Evolutionary conservation across 2,329 filamentous ascomycete genomes (phyloP), one percentile per base, ranked within the genome.

Genomic region (Botryotinia calthae): DNA sequence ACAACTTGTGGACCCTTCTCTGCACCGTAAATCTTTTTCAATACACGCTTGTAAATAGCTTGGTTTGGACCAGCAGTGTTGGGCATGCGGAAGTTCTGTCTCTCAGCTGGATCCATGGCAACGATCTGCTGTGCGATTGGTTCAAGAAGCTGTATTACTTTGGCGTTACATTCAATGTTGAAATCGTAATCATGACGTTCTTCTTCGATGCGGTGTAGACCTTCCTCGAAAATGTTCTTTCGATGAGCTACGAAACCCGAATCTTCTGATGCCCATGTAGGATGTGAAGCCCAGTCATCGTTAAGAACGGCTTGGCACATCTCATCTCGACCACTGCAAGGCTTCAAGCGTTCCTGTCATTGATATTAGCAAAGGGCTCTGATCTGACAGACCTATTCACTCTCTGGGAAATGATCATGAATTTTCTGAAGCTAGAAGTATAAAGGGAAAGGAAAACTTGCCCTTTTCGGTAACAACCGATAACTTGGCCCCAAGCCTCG

Each of bases 161-260:
- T 95, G 74, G 92, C 89, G 79, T 96, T 97, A 14, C 94, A 93
- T 83, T 99, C 96, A 70, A 99, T 98, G 80, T 98, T 96, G 83
- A 97, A 97, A 82, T 99, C 96, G 79, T 99, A 99, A 80, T 99
- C 96, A 80, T 99, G 96, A 7, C 96, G 92, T 82, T 99, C 96
- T 82, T 99, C 96, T 82, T 99, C 96, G 74, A 99, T 98, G 31
- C 96, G 88, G 81, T 99, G 96, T 14, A 99, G 88, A 46, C 93
- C 93, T 82, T 99, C 96, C 82, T 99, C 96, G 76, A 92, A 97
- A 71, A 92, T 89, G 78, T 99, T 99, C 87, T 99, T 99, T 75
- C 95, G 90, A 83, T 99, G 96, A 20, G 96, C 96, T 74, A 99
- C 95, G 78, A 99, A 99, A 0, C 96, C 96, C 62, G 93, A 97